Base-by-base conservation (phyloP, 495 filamentous ascomycete genomes). In the Aspergillus nidulans region DNA sequence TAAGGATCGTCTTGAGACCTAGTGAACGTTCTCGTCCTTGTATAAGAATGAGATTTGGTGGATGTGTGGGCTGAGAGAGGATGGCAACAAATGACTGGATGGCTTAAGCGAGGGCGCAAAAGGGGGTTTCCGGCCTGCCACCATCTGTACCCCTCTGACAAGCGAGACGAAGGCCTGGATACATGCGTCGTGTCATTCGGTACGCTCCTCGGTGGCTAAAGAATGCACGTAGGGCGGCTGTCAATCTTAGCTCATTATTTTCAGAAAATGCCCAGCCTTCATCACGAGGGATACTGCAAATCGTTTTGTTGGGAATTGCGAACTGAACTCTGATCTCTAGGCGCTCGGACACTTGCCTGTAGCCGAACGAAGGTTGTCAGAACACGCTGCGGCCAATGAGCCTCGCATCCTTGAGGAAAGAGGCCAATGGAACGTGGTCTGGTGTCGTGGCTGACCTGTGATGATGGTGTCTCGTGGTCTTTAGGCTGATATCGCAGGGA, bases 401-500 rank as follows among this genome's bases (percentile, higher is more conserved):
- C 12, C 9, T 13, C 5, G 13, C 20, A 21, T 20, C 47, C 20
- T 49, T 25, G 30, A 25, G 9, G 20, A 49, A 21, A 39, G 32
- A 49, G 12, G 9, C 30, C 32, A 24, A 39, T 24, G 2, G 30
- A 36, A 16, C 19, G 16, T 19, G 23, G 16, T 32, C 9, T 38
- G 10, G 25, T 32, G 32, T 32, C 47, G 47, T 49, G 32, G 13
- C 18, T 28, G 15, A 30, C 34, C 20, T 49, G 32, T 38, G 46
- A 49, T 15, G n/a, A 21, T 8, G 6, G 7, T 19, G 10, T 48
- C 28, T 28, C 18, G 19, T 49, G 20, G 30, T 30, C 15, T 49
- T 49, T 49, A 49, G 47, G 47, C 47, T 24, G 21, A 34, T 24
- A 18, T 49, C 15, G 30, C 21, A 49, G 47, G 19, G 19, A 39